These are phyloP conservation scores for Chaetoscypha palmicola DNA, from an alignment of 2,329 filamentous ascomycete species.

Conservation along the genomic window DNA sequence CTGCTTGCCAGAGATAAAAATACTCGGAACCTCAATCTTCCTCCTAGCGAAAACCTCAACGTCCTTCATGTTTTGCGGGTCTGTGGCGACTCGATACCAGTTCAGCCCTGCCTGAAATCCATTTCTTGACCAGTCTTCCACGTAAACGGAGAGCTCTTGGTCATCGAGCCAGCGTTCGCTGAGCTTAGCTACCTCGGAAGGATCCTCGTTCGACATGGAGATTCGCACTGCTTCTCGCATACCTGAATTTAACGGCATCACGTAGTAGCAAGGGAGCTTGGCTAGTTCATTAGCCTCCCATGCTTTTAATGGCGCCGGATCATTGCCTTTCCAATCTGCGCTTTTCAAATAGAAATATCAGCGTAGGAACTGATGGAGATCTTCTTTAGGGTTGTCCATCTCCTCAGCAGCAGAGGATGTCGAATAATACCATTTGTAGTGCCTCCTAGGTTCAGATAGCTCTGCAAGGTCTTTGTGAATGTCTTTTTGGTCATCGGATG, in stretches of 20 bases:
- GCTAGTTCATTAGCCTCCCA: conserved; percentile 53
- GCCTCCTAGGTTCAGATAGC: conserved; percentile 52
- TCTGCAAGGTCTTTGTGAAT: conserved; percentile 50
- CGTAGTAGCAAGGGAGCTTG: conserved; percentile 60
- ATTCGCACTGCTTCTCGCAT: conserved; percentile 52
- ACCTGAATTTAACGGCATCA: conserved; percentile 50
- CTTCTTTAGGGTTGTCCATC: conserved; percentile 42
- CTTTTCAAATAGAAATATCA: conserved; percentile 65
- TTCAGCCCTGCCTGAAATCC: conserved; percentile 61
- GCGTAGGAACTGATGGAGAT: conserved; percentile 52
- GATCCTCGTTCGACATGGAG: conserved; percentile 48
- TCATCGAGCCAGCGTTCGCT: conserved; percentile 45
- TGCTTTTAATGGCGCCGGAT: conserved; percentile 43
- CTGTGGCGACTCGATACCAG: conserved; percentile 58
- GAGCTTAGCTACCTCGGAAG: conserved; percentile 32
- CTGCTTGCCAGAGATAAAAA: conserved; percentile 53
- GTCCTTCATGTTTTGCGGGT: conserved; percentile 41
- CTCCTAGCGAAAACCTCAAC: conserved; percentile 51
- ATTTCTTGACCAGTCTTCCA: conserved; percentile 51
- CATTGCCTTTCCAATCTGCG: conserved; percentile 50
- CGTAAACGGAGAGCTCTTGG: conserved; percentile 53
- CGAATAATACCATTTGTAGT: conserved; percentile 64
- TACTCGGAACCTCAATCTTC: conserved; percentile 53
- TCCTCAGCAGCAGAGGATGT: conserved; percentile 39
- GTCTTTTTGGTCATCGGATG: conserved; percentile 30